Conservation (phyloP, 495 filamentous ascomycete species). For the Platismatia glauca region DNA sequence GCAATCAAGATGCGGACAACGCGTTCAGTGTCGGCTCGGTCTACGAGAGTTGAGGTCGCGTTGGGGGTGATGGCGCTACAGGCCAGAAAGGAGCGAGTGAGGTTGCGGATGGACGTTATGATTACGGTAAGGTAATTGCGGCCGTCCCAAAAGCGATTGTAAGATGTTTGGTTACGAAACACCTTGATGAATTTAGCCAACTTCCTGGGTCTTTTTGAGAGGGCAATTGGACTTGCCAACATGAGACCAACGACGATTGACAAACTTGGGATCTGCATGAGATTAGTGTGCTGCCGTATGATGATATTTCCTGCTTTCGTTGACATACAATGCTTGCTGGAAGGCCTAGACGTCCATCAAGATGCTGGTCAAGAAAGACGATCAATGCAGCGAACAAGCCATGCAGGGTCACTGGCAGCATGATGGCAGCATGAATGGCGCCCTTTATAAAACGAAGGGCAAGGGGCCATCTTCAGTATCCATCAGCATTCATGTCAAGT, state of each 20-base stretch:
- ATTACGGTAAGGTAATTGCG: slow-evolving; percentile 50
- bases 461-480: slow-evolving; percentile 51
- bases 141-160: slow-evolving; percentile 66
- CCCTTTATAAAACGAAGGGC: slow-evolving; percentile 69
- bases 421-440: slow-evolving; percentile 58
- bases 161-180: slow-evolving; percentile 64
- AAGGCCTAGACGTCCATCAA: slow-evolving; percentile 47
- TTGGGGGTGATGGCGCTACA: slow-evolving; percentile 26
- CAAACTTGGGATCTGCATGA: slow-evolving; percentile 54
- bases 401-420: slow-evolving; percentile 56
- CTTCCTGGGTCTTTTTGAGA: not conserved
- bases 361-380: slow-evolving; percentile 52
- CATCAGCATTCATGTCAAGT: not conserved
- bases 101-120: slow-evolving; percentile 53
- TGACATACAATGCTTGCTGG: slow-evolving; percentile 53
- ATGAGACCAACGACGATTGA: slow-evolving; percentile 74
- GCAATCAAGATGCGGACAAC: slow-evolving; percentile 55
- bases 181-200: slow-evolving; percentile 27
- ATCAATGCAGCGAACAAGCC: slow-evolving; percentile 54
- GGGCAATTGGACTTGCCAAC: slow-evolving; percentile 38
- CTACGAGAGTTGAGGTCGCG: slow-evolving; percentile 28
- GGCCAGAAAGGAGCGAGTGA: slow-evolving; percentile 49
- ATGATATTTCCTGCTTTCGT: not conserved
- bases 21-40: slow-evolving; percentile 52
- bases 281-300: not conserved